phyloP scores from a whole-genome alignment of 2,329 filamentous ascomycete genomes.

The Clarireedia monteithiana region DNA sequence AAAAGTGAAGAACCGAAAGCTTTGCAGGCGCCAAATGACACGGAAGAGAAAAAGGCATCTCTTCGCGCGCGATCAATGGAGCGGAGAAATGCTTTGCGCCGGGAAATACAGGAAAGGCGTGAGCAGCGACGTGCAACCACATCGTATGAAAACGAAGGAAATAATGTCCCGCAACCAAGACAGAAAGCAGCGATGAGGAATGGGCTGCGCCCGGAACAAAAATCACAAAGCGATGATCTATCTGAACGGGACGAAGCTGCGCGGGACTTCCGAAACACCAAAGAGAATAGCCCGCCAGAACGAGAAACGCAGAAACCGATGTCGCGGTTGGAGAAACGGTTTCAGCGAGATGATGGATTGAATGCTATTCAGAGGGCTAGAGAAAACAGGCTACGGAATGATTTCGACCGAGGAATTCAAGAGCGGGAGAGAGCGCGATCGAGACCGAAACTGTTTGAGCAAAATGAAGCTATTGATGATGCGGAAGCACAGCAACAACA shows the following conservation, averaged over 20 bases:
- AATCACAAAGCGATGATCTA: constrained; percentile 5
- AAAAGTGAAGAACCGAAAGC: not conserved
- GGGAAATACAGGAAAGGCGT: constrained; percentile 1
- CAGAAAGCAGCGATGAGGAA: constrained; percentile 1
- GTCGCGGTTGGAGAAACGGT: constrained; percentile 12
- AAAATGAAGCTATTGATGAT: not conserved
- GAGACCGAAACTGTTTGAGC: constrained; percentile 2
- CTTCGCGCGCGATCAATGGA: not conserved
- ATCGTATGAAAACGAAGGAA: constrained; percentile 1
- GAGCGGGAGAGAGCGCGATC: not conserved
- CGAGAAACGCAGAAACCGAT: not conserved
- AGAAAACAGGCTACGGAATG: not conserved
- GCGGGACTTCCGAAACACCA: not conserved
- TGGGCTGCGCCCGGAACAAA: not conserved
- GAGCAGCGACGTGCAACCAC: constrained; percentile 1
- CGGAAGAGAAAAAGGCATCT: not conserved
- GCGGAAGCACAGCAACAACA: constrained; percentile 12
- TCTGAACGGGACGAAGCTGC: not conserved
- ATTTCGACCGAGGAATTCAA: constrained; percentile 1
- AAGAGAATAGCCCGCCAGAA: not conserved
- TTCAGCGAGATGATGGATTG: not conserved
- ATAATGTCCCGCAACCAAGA: not conserved
- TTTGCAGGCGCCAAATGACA: not conserved
- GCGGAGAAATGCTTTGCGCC: constrained; percentile 2
- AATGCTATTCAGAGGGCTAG: constrained; percentile 2